A percentile compares a stretch with the other conserved stretches of the same genome.
phyloP scores from a whole-genome alignment of 768 basidiomycete species.

The Macrocybe gigantea region DNA sequence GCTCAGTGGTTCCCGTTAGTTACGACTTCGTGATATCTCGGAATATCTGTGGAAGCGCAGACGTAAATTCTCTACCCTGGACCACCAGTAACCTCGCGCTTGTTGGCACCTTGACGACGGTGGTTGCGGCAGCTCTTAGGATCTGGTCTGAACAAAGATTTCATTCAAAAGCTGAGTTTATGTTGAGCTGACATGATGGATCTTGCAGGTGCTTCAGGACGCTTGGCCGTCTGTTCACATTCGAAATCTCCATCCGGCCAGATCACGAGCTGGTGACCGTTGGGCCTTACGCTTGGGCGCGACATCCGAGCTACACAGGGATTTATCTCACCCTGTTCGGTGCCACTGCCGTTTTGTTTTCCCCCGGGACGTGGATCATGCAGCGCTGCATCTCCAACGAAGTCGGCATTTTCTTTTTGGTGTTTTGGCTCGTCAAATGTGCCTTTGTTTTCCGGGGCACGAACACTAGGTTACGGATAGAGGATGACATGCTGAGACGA shows the following conservation, averaged over 20 bases:
- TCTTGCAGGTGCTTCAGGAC: constrained; percentile 29
- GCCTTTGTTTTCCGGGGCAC: constrained; percentile 27
- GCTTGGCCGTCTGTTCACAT: constrained; percentile 36
- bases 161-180: not conserved
- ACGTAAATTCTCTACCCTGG: constrained; percentile 1
- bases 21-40: too few relatives aligned
- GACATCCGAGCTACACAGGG: constrained; percentile 40
- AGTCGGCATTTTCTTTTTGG: constrained; percentile 14
- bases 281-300: constrained; percentile 39
- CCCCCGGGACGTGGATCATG: constrained; percentile 27
- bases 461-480: constrained; percentile 22
- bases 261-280: constrained; percentile 34
- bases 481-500: constrained; percentile 5
- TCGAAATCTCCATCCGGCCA: constrained; percentile 34
- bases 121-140: constrained; percentile 21
- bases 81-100: constrained; percentile 16
- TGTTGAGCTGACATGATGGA: not conserved
- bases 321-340: constrained; percentile 29
- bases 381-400: constrained; percentile 15
- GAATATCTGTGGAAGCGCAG: too few relatives aligned
- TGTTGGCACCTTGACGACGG: constrained; percentile 18
- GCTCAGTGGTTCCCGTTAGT: too few relatives aligned
- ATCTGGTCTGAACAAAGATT: constrained; percentile 18
- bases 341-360: constrained; percentile 22
- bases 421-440: constrained; percentile 28